Percentiles rank a stretch among this genome's conserved stretches.
Conservation (phyloP, 2,329 filamentous ascomycete genomes). For the Colletotrichum siamense region DNA sequence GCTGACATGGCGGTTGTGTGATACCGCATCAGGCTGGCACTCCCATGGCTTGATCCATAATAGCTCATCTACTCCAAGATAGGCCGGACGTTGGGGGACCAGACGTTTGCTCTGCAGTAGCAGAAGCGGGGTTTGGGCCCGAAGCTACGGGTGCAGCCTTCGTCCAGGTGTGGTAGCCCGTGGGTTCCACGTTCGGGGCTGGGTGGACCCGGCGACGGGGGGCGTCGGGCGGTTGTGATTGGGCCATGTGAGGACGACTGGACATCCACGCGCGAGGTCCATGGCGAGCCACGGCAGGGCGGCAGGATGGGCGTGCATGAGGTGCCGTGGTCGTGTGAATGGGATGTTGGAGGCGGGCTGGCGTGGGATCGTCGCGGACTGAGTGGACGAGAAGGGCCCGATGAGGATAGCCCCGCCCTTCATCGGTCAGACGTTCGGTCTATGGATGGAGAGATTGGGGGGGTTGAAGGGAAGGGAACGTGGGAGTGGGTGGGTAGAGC, state of each 20-base stretch:
- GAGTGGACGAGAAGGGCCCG: constrained; percentile 10
- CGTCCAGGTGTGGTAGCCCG: neutral
- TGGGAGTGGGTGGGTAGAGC: neutral
- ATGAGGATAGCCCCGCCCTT: constrained; percentile 9
- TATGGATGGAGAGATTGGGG: neutral
- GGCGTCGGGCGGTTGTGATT: constrained; percentile 5
- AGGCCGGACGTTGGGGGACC: neutral
- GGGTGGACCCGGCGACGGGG: neutral
- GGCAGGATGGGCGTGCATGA: constrained; percentile 13
- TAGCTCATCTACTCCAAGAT: neutral
- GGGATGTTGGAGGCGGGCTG: neutral
- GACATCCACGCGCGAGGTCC: neutral
- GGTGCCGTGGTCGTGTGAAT: constrained; percentile 19
- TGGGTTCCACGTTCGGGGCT: constrained; percentile 7
- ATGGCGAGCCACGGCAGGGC: constrained; percentile 4
- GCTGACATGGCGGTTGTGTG: constrained; percentile 11
- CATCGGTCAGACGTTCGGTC: constrained; percentile 14
- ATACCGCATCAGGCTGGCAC: constrained; percentile 13
- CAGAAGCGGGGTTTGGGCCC: constrained; percentile 7
- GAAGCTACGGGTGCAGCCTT: constrained; percentile 4
- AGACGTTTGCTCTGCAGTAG: neutral
- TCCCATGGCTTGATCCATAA: neutral
- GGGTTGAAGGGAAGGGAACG: neutral
- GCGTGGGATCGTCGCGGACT: constrained; percentile 1
- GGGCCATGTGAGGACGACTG: neutral